phyloP scores from a whole-genome alignment of 179 eudicot genomes.

The Spinacia oleracea region DNA sequence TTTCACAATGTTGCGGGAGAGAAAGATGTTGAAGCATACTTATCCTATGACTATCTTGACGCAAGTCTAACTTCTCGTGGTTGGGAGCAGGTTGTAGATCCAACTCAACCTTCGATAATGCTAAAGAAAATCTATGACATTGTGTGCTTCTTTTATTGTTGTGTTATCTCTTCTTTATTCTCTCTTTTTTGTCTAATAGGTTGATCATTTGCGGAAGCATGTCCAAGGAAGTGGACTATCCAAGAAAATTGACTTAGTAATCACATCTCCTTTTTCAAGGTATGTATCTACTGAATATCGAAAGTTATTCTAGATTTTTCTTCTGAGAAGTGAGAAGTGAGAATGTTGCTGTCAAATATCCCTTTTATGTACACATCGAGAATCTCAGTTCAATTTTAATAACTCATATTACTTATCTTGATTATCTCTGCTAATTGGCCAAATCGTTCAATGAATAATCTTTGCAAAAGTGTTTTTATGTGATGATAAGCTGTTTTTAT shows the following conservation, averaged over 20 bases:
- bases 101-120: not conserved
- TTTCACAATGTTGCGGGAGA: constrained; percentile 85
- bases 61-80: constrained; percentile 84
- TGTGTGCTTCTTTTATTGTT: not conserved
- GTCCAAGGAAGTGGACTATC: constrained; percentile 58
- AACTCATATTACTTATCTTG: no score
- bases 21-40: constrained; percentile 50
- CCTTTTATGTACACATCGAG: no score
- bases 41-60: constrained; percentile 73
- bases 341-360: not conserved
- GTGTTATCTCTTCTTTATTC: not conserved
- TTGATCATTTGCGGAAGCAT: constrained; percentile 79
- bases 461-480: no score
- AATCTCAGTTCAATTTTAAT: no score
- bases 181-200: constrained; percentile 37
- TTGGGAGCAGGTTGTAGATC: constrained; percentile 74
- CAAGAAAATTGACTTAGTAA: constrained; percentile 67
- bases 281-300: constrained; percentile 19
- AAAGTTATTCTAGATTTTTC: not conserved
- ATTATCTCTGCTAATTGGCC: no score
- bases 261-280: constrained; percentile 82
- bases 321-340: no score
- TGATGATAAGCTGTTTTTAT: not conserved
- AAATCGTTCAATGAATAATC: no score
- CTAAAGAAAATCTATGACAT: not conserved